A percentile compares a stretch with the other conserved stretches of the same genome.
These are phyloP conservation scores for Penicillium sp. DNA, from an alignment of 2,329 filamentous ascomycete genomes.

Conservation along the genomic window DNA sequence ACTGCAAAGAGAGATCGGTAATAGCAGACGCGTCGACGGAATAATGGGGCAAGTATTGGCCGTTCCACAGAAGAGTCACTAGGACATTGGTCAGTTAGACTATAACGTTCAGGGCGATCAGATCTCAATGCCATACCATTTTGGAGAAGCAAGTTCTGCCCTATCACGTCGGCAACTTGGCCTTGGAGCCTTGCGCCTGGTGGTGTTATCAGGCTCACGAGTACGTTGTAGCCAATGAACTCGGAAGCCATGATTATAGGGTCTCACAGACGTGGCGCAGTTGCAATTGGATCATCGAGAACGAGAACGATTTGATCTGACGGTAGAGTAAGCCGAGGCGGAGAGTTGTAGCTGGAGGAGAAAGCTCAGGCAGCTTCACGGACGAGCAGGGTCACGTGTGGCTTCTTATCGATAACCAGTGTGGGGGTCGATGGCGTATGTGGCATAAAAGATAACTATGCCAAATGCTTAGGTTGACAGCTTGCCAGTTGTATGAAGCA, in stretches of 20 bases:
- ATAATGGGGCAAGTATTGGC: constrained; percentile 53
- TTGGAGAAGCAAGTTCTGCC: constrained; percentile 65
- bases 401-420: constrained; percentile 2
- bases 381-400: not conserved
- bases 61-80: constrained; percentile 51
- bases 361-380: constrained; percentile 21
- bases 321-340: constrained; percentile 4
- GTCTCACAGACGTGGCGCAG: not conserved
- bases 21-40: constrained; percentile 58
- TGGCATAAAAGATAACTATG: too few species aligned
- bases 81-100: constrained; percentile 25
- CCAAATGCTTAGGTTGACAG: too few species aligned
- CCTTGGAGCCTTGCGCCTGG: constrained; percentile 65
- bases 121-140: constrained; percentile 58
- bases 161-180: constrained; percentile 66
- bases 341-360: constrained; percentile 13
- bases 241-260: constrained; percentile 58
- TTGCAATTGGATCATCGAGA: constrained; percentile 5
- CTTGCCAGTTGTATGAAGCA: too few species aligned
- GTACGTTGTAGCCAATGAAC: constrained; percentile 74
- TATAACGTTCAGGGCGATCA: not conserved
- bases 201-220: constrained; percentile 67
- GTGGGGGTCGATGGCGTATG: too few species aligned
- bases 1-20: constrained; percentile 50
- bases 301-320: not conserved